phyloP scores from a whole-genome alignment of 2,329 filamentous ascomycete species.

The Colletotrichum echinochloae region DNA sequence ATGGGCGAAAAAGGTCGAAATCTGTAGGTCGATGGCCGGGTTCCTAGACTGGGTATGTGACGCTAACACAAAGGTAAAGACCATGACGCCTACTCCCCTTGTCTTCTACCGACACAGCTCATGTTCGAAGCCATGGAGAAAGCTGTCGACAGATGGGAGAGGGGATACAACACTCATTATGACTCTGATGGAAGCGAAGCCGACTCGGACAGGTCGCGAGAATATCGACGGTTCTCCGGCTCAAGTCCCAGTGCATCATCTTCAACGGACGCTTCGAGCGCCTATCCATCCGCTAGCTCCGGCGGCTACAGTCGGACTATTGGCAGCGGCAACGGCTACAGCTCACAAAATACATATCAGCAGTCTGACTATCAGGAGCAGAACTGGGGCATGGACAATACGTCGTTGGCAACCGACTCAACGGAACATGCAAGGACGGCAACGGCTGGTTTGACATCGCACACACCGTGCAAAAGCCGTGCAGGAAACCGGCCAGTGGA shows the following conservation, averaged over 20 bases:
- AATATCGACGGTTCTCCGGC: slow-evolving; percentile 29
- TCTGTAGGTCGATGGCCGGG: slow-evolving; percentile 18
- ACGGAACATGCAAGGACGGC: not conserved
- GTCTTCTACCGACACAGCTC: slow-evolving; percentile 32
- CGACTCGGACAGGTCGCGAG: slow-evolving; percentile 33
- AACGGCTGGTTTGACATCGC: not conserved
- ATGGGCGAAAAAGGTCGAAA: slow-evolving; percentile 36
- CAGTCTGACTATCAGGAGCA: slow-evolving; percentile 30
- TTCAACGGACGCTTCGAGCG: slow-evolving; percentile 35
- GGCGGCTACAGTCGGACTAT: slow-evolving; percentile 31
- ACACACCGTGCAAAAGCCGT: slow-evolving; percentile 1
- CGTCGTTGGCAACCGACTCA: slow-evolving; percentile 19
- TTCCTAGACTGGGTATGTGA: no score
- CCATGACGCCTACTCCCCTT: slow-evolving; percentile 38
- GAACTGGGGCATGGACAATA: slow-evolving; percentile 29
- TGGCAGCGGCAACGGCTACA: slow-evolving; percentile 19
- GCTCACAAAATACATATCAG: slow-evolving; percentile 21
- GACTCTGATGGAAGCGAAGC: slow-evolving; percentile 38
- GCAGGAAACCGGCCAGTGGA: slow-evolving; percentile 13
- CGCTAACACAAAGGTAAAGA: slow-evolving; percentile 7
- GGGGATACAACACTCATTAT: slow-evolving; percentile 29
- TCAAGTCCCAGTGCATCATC: slow-evolving; percentile 34
- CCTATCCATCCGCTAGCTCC: slow-evolving; percentile 21
- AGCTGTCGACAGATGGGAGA: slow-evolving; percentile 36
- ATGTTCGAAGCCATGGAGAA: slow-evolving; percentile 39